Conservation (phyloP, 1,139 yeast genomes). For the Protomyces macrosporus region DNA sequence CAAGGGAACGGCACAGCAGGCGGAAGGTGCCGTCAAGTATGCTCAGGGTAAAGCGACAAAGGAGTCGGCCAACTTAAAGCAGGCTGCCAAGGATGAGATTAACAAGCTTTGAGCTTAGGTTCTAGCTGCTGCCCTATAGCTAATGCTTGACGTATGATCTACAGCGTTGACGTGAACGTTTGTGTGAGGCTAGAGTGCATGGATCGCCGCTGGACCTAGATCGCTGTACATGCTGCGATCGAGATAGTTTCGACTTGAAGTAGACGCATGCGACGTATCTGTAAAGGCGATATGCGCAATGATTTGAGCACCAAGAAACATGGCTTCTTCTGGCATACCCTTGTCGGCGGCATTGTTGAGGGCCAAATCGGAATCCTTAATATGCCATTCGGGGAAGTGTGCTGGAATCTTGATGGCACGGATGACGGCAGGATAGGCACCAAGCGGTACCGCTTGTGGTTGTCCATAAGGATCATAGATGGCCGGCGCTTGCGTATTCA, state of each 20-base stretch:
- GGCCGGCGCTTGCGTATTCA: constrained; percentile 1
- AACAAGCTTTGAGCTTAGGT: background rate
- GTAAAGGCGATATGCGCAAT: constrained; percentile 21
- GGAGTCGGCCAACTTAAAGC: background rate
- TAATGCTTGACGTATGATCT: no score
- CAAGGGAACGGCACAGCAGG: background rate
- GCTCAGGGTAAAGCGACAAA: background rate
- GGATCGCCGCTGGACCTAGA: background rate
- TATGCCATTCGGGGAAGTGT: constrained; percentile 91
- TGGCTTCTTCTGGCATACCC: constrained; percentile 26
- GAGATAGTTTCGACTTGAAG: background rate
- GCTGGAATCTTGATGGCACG: constrained; percentile 72
- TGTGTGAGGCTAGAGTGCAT: background rate
- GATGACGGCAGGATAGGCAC: constrained; percentile 61
- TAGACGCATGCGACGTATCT: background rate
- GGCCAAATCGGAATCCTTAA: constrained; percentile 33
- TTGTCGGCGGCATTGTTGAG: background rate
- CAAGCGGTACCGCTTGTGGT: constrained; percentile 3
- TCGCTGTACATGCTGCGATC: background rate
- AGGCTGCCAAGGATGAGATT: background rate
- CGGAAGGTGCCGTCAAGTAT: background rate
- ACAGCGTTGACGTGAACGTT: no score
- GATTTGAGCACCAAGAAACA: constrained; percentile 26
- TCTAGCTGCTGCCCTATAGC: no score
- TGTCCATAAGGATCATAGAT: constrained; percentile 6